Evolutionary conservation across 192 early-diverging fungal species (phyloP).

Genomic region (Podila horticola): DNA sequence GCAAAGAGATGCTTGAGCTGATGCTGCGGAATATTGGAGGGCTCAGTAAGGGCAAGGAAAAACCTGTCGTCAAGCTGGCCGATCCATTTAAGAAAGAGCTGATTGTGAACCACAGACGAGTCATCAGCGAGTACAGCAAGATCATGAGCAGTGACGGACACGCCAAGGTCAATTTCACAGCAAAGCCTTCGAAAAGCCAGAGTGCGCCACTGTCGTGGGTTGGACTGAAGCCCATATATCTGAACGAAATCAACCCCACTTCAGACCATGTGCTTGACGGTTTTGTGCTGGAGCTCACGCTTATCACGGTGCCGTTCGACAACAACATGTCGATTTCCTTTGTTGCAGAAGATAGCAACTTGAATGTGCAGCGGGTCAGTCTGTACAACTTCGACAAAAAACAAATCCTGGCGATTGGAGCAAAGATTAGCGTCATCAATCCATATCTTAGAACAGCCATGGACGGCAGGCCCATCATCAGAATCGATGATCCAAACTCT

Average conservation of each 20-base stretch:
- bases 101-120: conserved; percentile 43
- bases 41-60: conserved; percentile 26
- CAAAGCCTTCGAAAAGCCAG: conserved; percentile 39
- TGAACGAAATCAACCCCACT: conserved; percentile 42
- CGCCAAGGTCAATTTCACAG: conserved; percentile 27
- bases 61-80: conserved; percentile 29
- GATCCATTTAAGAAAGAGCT: conserved; percentile 39
- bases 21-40: conserved; percentile 18
- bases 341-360: conserved; percentile 41
- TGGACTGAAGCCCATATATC: conserved; percentile 33
- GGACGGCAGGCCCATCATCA: conserved; percentile 39
- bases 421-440: conserved; percentile 30
- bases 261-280: conserved; percentile 37
- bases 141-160: conserved; percentile 25
- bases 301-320: conserved; percentile 37
- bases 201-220: conserved; percentile 40
- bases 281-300: conserved; percentile 38
- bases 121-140: conserved; percentile 18
- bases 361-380: conserved; percentile 37
- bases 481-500: conserved; percentile 45
- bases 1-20: conserved; percentile 33
- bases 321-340: conserved; percentile 46
- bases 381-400: conserved; percentile 42
- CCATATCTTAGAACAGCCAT: conserved; percentile 40
- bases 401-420: conserved; percentile 27